Conservation (phyloP, 1,139 yeast genomes). For the Lodderomyces margitis region DNA sequence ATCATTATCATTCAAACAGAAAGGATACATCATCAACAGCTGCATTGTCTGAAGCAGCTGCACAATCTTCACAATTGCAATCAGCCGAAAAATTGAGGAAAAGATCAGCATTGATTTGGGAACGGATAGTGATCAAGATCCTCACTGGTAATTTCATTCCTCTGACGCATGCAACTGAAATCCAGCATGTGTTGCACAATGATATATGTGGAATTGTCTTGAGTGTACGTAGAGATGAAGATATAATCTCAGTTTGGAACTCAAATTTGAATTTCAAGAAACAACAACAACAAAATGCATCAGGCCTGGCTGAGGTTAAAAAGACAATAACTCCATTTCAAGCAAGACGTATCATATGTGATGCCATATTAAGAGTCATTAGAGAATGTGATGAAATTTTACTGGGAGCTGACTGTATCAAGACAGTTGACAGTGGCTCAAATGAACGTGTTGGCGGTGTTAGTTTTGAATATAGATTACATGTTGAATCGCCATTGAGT, state of each 20-base stretch:
- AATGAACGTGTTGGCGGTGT: conserved; percentile 45
- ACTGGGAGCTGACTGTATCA: conserved; percentile 32
- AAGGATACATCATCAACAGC: neutral
- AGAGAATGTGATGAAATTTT: conserved; percentile 49
- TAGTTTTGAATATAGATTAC: conserved; percentile 47
- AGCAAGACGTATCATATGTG: conserved; percentile 50
- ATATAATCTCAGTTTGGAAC: conserved; percentile 55
- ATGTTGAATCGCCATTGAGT: conserved; percentile 25
- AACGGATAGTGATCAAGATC: conserved; percentile 45
- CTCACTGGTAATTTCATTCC: conserved; percentile 47
- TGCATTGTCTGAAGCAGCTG: neutral
- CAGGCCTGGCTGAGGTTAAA: conserved; percentile 12
- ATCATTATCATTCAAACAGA: neutral
- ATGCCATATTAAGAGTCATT: conserved; percentile 44
- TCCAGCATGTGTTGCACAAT: conserved; percentile 35
- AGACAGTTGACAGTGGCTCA: conserved; percentile 33
- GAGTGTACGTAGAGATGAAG: conserved; percentile 51
- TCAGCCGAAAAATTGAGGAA: conserved; percentile 26
- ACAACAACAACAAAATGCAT: conserved; percentile 8
- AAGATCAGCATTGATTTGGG: conserved; percentile 51
- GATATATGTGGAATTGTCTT: conserved; percentile 55
- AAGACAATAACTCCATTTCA: conserved; percentile 43
- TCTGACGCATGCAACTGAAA: conserved; percentile 27
- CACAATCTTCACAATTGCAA: neutral
- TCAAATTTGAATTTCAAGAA: conserved; percentile 40